These are phyloP conservation scores for Dendrothele bispora DNA, from an alignment of 768 basidiomycete species.

Conservation along the genomic window DNA sequence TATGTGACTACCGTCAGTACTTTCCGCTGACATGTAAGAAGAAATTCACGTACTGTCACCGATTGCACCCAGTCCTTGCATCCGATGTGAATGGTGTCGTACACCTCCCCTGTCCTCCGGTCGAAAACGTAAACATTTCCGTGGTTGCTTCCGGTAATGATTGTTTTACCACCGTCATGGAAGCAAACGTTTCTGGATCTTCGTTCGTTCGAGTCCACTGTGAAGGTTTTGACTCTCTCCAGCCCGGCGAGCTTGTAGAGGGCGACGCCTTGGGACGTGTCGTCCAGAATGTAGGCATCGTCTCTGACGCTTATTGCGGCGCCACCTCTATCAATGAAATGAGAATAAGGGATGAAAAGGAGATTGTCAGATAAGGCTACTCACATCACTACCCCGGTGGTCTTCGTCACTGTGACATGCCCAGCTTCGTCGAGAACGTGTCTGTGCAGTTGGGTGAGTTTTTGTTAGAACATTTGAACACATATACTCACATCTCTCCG, in stretches of 20 bases:
- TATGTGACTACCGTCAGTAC: not conserved
- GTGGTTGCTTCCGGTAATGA: slow-evolving; percentile 6
- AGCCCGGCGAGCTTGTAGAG: not conserved
- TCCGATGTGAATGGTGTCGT: not conserved
- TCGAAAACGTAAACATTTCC: slow-evolving; percentile 3
- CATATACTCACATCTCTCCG: not conserved
- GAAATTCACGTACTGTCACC: not conserved
- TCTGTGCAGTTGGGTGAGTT: too few species aligned
- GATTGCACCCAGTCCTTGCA: not conserved
- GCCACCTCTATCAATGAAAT: slow-evolving; percentile 2
- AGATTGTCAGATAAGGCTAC: not conserved
- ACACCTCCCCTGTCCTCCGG: not conserved
- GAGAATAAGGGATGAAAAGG: not conserved
- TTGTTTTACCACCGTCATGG: not conserved
- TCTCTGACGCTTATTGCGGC: not conserved
- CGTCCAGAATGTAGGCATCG: not conserved
- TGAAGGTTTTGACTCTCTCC: not conserved
- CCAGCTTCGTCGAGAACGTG: too few species aligned
- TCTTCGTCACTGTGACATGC: not conserved
- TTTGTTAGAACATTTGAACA: too few species aligned
- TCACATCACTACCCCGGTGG: slow-evolving; percentile 1
- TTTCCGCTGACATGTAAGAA: not conserved
- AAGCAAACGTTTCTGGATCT: not conserved
- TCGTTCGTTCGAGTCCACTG: not conserved
- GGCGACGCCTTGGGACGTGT: not conserved